Evolutionary conservation across 2,329 filamentous ascomycete species (phyloP).

Genomic region (Penicillium brasilianum): DNA sequence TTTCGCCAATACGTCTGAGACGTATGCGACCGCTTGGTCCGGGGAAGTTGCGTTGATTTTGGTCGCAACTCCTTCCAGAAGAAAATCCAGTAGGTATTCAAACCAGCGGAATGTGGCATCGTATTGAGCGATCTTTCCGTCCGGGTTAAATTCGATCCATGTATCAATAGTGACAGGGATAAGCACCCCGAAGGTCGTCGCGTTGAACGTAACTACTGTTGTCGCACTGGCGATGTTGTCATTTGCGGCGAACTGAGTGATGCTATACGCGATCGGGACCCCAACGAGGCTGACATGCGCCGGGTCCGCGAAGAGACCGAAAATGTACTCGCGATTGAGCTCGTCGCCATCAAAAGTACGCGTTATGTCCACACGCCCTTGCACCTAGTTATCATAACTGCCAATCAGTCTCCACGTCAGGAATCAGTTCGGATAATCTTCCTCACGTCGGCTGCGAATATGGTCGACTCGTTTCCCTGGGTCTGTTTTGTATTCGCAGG

Average conservation of each 20-base stretch:
- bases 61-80: conserved; percentile 20
- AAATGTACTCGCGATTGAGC: conserved; percentile 38
- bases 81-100: conserved; percentile 26
- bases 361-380: conserved; percentile 36
- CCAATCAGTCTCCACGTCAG: not conserved
- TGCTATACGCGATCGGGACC: conserved; percentile 31
- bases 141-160: conserved; percentile 31
- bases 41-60: conserved; percentile 27
- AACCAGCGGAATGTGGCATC: conserved; percentile 37
- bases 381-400: conserved; percentile 10
- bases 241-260: conserved; percentile 34
- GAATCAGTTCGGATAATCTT: not conserved
- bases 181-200: conserved; percentile 29
- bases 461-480: conserved; percentile 26
- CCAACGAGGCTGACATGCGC: conserved; percentile 27
- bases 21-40: conserved; percentile 19
- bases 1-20: conserved; percentile 26
- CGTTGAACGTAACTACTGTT: conserved; percentile 34
- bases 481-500: conserved; percentile 32
- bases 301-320: conserved; percentile 33
- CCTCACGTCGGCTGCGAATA: conserved; percentile 31
- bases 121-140: conserved; percentile 33
- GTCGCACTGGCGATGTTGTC: conserved; percentile 30
- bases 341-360: conserved; percentile 34
- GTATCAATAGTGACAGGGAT: conserved; percentile 35